A percentile compares a stretch with the other conserved stretches of the same genome.
Evolutionary conservation across 257 asterid species (phyloP).

Genomic region (Solanum paucissectum): DNA sequence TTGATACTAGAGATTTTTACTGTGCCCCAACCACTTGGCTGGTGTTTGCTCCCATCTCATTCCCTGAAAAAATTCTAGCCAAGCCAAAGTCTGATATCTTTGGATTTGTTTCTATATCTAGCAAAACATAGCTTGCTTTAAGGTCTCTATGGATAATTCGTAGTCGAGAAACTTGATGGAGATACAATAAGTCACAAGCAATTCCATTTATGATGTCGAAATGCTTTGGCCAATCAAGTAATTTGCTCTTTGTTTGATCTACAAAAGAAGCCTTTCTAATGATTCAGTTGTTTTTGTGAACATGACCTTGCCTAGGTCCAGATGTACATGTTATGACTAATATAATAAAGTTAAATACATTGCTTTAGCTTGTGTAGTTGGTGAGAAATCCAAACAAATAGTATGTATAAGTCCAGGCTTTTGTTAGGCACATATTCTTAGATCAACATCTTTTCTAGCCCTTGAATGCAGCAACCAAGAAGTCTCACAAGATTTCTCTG

Average conservation of each 20-base stretch:
- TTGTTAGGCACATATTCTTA: neutral
- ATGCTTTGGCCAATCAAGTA: conserved; percentile 18
- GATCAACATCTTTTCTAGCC: neutral
- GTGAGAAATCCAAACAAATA: neutral
- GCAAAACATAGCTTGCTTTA: conserved; percentile 20
- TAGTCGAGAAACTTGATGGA: conserved; percentile 24
- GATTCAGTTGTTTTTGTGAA: neutral
- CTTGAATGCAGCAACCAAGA: neutral
- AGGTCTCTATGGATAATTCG: conserved; percentile 21
- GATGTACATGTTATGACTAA: neutral
- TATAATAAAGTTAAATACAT: neutral
- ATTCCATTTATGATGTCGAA: conserved; percentile 19
- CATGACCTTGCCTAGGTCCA: neutral
- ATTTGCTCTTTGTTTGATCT: conserved; percentile 11
- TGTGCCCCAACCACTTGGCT: conserved; percentile 16
- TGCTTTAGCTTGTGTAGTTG: neutral
- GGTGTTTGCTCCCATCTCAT: conserved; percentile 19
- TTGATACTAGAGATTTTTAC: neutral
- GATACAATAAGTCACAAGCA: conserved; percentile 23
- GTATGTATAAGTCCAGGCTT: neutral
- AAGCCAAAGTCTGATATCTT: conserved; percentile 23
- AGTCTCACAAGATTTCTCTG: conserved; percentile 3
- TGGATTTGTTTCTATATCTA: conserved; percentile 20
- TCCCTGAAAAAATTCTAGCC: conserved; percentile 13
- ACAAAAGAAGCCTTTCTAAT: neutral